Evolutionary conservation across 345 rosid genomes (phyloP).

Genomic region (Raphanus sativus): DNA sequence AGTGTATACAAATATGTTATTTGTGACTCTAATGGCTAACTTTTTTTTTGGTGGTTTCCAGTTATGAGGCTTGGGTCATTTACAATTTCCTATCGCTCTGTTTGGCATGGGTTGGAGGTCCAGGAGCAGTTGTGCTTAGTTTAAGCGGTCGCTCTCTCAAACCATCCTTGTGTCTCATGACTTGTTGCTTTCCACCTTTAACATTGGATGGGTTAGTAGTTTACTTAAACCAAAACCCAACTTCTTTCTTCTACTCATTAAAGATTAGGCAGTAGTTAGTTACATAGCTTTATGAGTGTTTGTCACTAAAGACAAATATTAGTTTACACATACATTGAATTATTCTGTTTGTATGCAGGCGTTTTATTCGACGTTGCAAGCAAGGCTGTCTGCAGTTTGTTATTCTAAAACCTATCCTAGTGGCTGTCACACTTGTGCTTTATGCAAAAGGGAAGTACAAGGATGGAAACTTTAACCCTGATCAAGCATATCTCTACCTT

Average conservation of each 20-base stretch:
- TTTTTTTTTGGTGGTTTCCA: conserved; percentile 41
- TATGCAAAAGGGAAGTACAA: conserved; percentile 92
- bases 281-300: not conserved
- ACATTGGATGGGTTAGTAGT: conserved; percentile 80
- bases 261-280: not conserved
- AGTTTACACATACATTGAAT: not conserved
- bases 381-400: conserved; percentile 99
- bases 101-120: conserved; percentile 99
- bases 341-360: conserved; percentile 48
- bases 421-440: conserved; percentile 79
- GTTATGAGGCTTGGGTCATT: conserved; percentile 99
- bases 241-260: not conserved
- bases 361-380: conserved; percentile 95
- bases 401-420: conserved; percentile 87
- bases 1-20: not conserved
- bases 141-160: conserved; percentile 77
- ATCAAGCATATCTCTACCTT: conserved; percentile 87
- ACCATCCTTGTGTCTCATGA: conserved; percentile 82
- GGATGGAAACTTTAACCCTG: conserved; percentile 95
- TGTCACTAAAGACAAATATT: not conserved
- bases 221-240: not conserved
- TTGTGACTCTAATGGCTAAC: not conserved
- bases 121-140: conserved; percentile 93
- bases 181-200: conserved; percentile 84
- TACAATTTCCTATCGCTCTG: conserved; percentile 85